A percentile compares a stretch with the other conserved stretches of the same genome.
Evolutionary conservation across 2,329 filamentous ascomycete species (phyloP).

Genomic region (Aspergillus texensis): DNA sequence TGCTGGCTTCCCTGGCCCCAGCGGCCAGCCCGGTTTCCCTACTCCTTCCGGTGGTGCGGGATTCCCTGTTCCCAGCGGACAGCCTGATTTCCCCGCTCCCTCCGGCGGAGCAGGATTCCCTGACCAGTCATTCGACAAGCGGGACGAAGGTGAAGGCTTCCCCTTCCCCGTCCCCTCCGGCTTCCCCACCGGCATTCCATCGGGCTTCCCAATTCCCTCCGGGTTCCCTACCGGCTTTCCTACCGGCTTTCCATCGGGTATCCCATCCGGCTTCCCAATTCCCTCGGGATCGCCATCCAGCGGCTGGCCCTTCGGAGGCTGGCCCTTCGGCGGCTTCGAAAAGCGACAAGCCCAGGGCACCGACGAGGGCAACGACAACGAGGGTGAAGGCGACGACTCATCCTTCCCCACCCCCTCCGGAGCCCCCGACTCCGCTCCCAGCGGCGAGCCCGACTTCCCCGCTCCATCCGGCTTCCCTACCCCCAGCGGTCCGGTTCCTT

Average conservation of each 20-base stretch:
- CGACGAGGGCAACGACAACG: background rate
- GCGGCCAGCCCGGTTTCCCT: background rate
- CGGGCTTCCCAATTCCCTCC: background rate
- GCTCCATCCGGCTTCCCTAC: background rate
- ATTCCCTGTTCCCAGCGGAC: background rate
- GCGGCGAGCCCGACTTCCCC: background rate
- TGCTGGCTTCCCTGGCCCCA: background rate
- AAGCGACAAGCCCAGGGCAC: background rate
- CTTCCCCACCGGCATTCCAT: background rate
- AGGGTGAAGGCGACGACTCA: background rate
- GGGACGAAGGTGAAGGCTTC: background rate
- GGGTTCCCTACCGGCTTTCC: background rate
- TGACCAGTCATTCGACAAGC: background rate
- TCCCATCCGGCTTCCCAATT: conserved; percentile 2
- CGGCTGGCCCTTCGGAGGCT: background rate
- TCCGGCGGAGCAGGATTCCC: background rate
- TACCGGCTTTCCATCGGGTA: background rate
- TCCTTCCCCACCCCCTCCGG: background rate
- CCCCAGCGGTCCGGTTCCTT: background rate
- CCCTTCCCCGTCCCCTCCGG: conserved; percentile 1
- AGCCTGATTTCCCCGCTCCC: background rate
- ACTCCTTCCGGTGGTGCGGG: background rate
- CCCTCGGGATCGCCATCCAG: background rate
- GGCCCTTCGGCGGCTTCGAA: background rate
- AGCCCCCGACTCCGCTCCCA: background rate